These are phyloP conservation scores for Coleophoma crateriformis DNA, from an alignment of 2,329 filamentous ascomycete genomes.

Conservation along the genomic window DNA sequence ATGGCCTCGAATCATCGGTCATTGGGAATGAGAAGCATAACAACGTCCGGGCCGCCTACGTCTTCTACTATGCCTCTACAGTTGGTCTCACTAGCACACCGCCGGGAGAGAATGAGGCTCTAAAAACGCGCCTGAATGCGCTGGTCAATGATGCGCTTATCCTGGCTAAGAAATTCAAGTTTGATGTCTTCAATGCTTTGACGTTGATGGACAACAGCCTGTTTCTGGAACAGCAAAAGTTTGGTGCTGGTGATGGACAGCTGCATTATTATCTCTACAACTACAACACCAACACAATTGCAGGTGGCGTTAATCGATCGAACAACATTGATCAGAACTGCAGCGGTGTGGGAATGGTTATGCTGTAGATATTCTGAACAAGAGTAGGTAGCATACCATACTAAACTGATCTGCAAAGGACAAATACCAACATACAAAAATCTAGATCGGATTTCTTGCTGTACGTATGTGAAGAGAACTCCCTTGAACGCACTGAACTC, in stretches of 20 bases:
- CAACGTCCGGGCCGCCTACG: slow-evolving; percentile 82
- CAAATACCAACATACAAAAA: neutral
- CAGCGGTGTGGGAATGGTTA: slow-evolving; percentile 86
- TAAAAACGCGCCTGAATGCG: slow-evolving; percentile 75
- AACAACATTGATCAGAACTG: slow-evolving; percentile 74
- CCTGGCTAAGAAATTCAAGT: slow-evolving; percentile 74
- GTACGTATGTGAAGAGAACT: too few relatives aligned
- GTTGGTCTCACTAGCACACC: slow-evolving; percentile 52
- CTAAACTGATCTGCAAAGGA: too few relatives aligned
- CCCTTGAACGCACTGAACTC: too few relatives aligned
- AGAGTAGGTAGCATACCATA: too few relatives aligned
- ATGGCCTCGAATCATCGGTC: slow-evolving; percentile 87
- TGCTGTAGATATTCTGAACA: slow-evolving; percentile 45
- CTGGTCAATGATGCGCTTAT: slow-evolving; percentile 83
- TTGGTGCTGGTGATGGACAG: slow-evolving; percentile 88
- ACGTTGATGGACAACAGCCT: slow-evolving; percentile 90
- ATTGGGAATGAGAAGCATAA: slow-evolving; percentile 76
- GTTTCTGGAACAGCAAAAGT: slow-evolving; percentile 91
- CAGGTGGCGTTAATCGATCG: slow-evolving; percentile 74
- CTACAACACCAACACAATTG: slow-evolving; percentile 81
- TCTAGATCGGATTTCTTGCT: neutral
- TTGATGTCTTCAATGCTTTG: slow-evolving; percentile 96
- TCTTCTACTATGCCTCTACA: slow-evolving; percentile 95
- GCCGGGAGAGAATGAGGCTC: slow-evolving; percentile 46
- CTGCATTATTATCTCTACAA: slow-evolving; percentile 98